Evolutionary conservation across 164 flowering plant species (phyloP), one percentile per base, ranked within the genome.

Genomic region (Dillenia turbinata): DNA sequence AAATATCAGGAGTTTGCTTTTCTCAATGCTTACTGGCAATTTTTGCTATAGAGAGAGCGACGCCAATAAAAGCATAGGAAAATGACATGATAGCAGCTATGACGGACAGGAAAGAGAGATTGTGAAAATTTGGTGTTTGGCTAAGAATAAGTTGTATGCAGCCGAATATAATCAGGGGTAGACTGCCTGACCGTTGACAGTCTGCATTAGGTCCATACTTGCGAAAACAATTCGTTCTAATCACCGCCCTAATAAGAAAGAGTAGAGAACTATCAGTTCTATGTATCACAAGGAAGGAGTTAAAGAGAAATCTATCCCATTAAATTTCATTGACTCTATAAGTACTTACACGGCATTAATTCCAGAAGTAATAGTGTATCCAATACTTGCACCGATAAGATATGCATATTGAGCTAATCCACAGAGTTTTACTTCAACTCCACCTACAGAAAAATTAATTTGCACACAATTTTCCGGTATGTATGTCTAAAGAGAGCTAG

Each of bases 41-140:
- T 71, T 65, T 75, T 40, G 83, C 82, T 0, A 82, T 54, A 70
- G 87, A 69, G 54, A 88, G 88, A 8, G 81, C 86, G 12, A 83
- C 44, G 59, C 91, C 95, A 3, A 88, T 88, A 40, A 67, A 62
- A 6, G 95, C 71, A 60, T 88, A 88, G 6, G 76, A 57, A 63
- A 88, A 88, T 14, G 95, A 88, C 89, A 83, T 88, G 40, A 77
- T 59, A 8, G 95, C 86, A 6, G 95, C 95, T 0, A 88, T 9
- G 8, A 75, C 65, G 8, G 95, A 88, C 44, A 88, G 88, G 57
- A 72, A 61, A 9, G 82, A 75, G 3, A 88, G 83, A 71, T 85
- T 64, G 72, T 85, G 79, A 49, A 85, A 84, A 54, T 85, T 76
- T 4, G 88, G 94, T 9, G 83, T 69, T 65, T 88, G 95, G 62